Base-by-base conservation (phyloP, 2,329 filamentous ascomycete species). In the Colletotrichum phormii region DNA sequence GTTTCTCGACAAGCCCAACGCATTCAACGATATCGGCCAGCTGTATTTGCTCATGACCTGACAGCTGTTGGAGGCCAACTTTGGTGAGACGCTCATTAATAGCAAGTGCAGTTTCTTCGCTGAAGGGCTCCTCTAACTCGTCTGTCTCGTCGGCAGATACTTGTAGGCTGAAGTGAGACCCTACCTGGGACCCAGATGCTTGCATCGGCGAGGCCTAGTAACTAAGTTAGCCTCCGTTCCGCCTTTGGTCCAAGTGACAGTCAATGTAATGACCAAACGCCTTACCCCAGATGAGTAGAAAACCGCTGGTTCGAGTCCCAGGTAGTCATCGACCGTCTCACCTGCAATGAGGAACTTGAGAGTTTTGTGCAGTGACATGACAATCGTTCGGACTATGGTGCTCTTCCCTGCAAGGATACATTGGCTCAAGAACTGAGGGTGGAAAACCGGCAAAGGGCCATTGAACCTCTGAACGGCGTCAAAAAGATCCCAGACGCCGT, bases 381-480 rank as follows among this genome's bases (percentile, higher is more conserved):
- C 82, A 11, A 98, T 91, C 11, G 87, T 87, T 76, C 95, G 92
- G 2, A 97, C 94, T 6, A 95, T 81, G 4, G 83, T 80, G 42
- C 89, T 88, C 79, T 97, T 97, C 0, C 95, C 96, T 24, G 92
- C 89, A 31, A 98, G 86, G 49, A 97, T 94, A 77, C 94, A 96
- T 80, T 98, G 94, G 64, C 94, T 93, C 31, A 98, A 83, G 71
- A 98, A 94, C 78, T 97, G 95, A 0, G 97, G 97, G 78, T 99
- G 96, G 77, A 97, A 99, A 2, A 97, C 88, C 0, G 97, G 95
- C 7, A 98, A 85, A 2, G 95, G 93, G 0, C 95, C 94, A 78
- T 98, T 98, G 61, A 98, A 86, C 73, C 94, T 88, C 76, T 94
- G 93, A 12, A 97, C 94, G 9, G 95, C 89, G 51, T 95, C 91